phyloP scores from a whole-genome alignment of 345 rosid genomes.

The Aquilaria malaccensis region DNA sequence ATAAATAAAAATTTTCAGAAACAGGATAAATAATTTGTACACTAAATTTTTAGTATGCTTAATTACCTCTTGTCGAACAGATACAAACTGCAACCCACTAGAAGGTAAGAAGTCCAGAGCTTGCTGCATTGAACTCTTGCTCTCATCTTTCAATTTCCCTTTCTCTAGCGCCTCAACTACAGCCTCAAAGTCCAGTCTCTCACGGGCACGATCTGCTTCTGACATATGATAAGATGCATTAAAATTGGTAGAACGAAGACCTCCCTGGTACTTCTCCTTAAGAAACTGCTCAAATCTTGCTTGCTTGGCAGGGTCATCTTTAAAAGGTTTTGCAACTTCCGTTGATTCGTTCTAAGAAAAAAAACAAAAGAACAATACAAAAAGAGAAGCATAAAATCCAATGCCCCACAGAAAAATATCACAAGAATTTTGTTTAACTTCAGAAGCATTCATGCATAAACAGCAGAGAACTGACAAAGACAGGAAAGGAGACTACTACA shows the following conservation, averaged over 20 bases:
- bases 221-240: conserved; percentile 58
- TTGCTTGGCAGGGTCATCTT: conserved; percentile 82
- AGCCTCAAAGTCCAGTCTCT: conserved; percentile 94
- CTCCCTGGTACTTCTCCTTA: conserved; percentile 88
- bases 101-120: conserved; percentile 39
- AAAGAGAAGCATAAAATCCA: neutral
- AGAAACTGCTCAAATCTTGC: conserved; percentile 90
- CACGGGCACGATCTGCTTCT: conserved; percentile 90
- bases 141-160: conserved; percentile 47
- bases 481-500: conserved; percentile 1
- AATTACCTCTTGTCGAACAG: conserved; percentile 71
- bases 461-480: neutral
- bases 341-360: conserved; percentile 46
- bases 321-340: conserved; percentile 69
- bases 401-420: neutral
- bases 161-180: conserved; percentile 89
- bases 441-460: neutral
- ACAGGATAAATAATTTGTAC: conserved; percentile 12
- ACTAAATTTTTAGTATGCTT: conserved; percentile 8
- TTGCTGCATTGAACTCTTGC: conserved; percentile 29
- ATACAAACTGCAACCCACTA: conserved; percentile 67
- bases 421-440: conserved; percentile 1
- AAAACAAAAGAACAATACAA: neutral
- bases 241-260: conserved; percentile 59
- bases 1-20: conserved; percentile 15